These are phyloP conservation scores for Epichloe gansuensis DNA, from an alignment of 2,329 filamentous ascomycete species.

Conservation along the genomic window DNA sequence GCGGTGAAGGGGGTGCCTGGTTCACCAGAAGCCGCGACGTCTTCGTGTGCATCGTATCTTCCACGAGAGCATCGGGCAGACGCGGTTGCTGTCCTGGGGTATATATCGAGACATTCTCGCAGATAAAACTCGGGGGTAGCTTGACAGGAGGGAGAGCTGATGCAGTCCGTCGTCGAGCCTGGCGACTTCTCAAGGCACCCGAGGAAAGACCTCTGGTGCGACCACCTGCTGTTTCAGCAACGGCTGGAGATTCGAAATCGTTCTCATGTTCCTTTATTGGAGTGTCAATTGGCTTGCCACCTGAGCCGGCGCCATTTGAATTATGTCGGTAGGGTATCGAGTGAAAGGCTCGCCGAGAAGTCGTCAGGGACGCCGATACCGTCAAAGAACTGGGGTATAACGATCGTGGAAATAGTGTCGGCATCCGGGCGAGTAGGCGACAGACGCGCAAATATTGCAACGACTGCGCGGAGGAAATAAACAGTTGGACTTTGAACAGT, in stretches of 20 bases:
- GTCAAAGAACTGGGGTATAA: constrained; percentile 14
- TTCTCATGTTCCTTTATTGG: constrained; percentile 15
- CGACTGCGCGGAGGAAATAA: not conserved
- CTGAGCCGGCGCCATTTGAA: constrained; percentile 9
- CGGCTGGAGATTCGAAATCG: constrained; percentile 15
- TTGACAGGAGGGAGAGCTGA: constrained; percentile 36
- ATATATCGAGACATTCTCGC: constrained; percentile 31
- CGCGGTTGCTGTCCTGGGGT: constrained; percentile 13
- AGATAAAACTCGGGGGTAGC: constrained; percentile 47
- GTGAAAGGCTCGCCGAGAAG: constrained; percentile 12
- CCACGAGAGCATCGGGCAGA: constrained; percentile 18
- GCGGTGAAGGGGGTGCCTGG: constrained; percentile 11
- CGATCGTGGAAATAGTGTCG: constrained; percentile 17
- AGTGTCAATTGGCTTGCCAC: constrained; percentile 17
- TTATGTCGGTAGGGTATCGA: constrained; percentile 10
- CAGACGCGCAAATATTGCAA: not conserved
- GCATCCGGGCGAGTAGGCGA: constrained; percentile 17
- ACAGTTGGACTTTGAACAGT: not conserved
- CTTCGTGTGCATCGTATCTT: constrained; percentile 20
- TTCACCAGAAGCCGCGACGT: constrained; percentile 18
- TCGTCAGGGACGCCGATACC: constrained; percentile 13
- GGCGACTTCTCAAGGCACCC: constrained; percentile 18
- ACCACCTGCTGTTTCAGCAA: constrained; percentile 15
- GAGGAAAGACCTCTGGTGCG: constrained; percentile 15
- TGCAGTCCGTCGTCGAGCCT: constrained; percentile 20